Evolutionary conservation across 495 filamentous ascomycete genomes (phyloP).

Genomic region (Viridothelium virens): DNA sequence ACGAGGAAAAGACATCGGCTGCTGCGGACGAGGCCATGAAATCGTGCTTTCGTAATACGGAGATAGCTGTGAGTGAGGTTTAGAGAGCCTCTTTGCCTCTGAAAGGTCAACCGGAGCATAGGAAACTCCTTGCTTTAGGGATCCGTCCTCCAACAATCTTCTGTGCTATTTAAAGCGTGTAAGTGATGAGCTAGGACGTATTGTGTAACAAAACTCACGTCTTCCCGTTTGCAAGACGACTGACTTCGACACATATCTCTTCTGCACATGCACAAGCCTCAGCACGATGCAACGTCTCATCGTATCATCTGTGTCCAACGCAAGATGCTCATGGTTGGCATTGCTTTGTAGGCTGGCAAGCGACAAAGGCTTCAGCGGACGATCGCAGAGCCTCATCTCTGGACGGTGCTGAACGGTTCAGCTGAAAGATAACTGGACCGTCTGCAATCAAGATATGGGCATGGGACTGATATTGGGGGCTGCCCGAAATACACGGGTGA

Average conservation of each 20-base stretch:
- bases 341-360: background rate
- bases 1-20: background rate
- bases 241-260: background rate
- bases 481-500: too few relatives aligned
- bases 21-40: background rate
- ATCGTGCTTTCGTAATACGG: background rate
- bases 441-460: too few relatives aligned
- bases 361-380: background rate
- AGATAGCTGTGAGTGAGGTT: background rate
- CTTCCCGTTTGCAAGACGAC: background rate
- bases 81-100: background rate
- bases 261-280: background rate
- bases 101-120: background rate
- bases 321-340: background rate
- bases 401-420: background rate
- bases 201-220: background rate
- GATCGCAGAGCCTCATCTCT: background rate
- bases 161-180: background rate
- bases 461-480: too few relatives aligned
- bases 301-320: background rate
- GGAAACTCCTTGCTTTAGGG: background rate
- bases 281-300: background rate
- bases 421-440: too few relatives aligned
- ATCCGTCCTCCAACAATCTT: background rate
- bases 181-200: background rate